phyloP scores from a whole-genome alignment of 2,329 filamentous ascomycete species.

The Fusarium sublunatum region DNA sequence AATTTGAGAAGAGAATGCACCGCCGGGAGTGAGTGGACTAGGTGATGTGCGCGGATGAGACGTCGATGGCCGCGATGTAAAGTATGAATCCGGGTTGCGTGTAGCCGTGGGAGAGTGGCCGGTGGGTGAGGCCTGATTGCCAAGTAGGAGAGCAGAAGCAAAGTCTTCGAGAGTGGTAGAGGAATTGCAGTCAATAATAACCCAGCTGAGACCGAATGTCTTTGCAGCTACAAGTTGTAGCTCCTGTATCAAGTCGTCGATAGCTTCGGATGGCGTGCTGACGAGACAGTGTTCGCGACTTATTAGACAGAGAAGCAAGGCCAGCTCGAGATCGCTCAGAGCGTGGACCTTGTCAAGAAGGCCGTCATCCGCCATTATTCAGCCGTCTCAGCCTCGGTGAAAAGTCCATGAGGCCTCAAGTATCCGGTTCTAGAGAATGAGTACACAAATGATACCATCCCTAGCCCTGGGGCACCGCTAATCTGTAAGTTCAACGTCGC shows the following conservation, averaged over 20 bases:
- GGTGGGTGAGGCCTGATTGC: slow-evolving; percentile 40
- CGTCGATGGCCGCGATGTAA: slow-evolving; percentile 42
- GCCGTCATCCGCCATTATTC: slow-evolving; percentile 69
- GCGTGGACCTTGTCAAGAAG: slow-evolving; percentile 78
- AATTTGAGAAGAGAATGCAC: slow-evolving; percentile 59
- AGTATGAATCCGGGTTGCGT: slow-evolving; percentile 48
- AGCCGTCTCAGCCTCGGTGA: slow-evolving; percentile 35
- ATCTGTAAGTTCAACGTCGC: slow-evolving; percentile 30
- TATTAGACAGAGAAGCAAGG: slow-evolving; percentile 82
- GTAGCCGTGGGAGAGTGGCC: slow-evolving; percentile 43
- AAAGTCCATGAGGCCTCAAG: slow-evolving; percentile 45
- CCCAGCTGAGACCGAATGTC: slow-evolving; percentile 78
- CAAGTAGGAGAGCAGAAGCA: slow-evolving; percentile 72
- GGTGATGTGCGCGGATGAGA: slow-evolving; percentile 41
- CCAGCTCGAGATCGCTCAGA: slow-evolving; percentile 89
- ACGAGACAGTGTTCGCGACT: slow-evolving; percentile 90
- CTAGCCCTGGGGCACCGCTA: slow-evolving; percentile 15
- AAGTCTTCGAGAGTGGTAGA: slow-evolving; percentile 86
- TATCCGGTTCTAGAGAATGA: not conserved
- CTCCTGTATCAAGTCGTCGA: slow-evolving; percentile 79
- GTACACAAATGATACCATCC: slow-evolving; percentile 12
- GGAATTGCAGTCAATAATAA: slow-evolving; percentile 77
- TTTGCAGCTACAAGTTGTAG: slow-evolving; percentile 76
- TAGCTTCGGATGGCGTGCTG: slow-evolving; percentile 71
- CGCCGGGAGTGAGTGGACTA: slow-evolving; percentile 47